A percentile compares a stretch with the other conserved stretches of the same genome.
Evolutionary conservation across 202 grass and related monocot genomes (phyloP).

Genomic region (Miscanthus sacchariflorus): DNA sequence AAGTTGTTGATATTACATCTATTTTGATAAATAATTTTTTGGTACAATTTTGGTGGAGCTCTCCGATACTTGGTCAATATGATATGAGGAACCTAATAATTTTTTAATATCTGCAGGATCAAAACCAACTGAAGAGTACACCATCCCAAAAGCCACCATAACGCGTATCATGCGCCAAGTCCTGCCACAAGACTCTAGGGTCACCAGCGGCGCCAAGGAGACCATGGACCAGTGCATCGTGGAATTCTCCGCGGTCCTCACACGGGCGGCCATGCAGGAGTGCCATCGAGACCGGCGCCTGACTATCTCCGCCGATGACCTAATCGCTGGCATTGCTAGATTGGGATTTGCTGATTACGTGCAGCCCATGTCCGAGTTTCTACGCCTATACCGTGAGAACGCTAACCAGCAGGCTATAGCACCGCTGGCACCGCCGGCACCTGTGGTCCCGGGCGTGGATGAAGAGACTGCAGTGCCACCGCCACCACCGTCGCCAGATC

Average conservation of each 20-base stretch:
- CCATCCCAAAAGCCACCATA: neutral
- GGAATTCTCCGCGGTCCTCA: neutral
- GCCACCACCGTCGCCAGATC: neutral
- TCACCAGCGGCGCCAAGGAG: no score
- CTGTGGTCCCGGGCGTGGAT: neutral
- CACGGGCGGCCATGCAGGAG: neutral
- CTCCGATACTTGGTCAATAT: neutral
- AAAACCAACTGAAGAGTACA: neutral
- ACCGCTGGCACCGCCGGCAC: neutral
- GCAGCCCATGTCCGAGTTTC: neutral
- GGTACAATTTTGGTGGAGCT: neutral
- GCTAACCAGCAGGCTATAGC: neutral
- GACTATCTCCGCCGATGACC: neutral
- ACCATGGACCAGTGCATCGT: neutral
- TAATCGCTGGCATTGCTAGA: neutral
- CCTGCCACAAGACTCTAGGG: neutral
- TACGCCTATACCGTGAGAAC: neutral
- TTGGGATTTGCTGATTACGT: neutral
- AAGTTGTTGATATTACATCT: neutral
- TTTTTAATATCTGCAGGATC: neutral
- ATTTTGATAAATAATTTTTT: neutral
- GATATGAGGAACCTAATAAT: neutral
- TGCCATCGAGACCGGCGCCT: neutral
- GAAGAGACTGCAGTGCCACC: no score
- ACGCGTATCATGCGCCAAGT: neutral